Percentiles rank a stretch among this genome's conserved stretches.
Conservation (phyloP, 768 basidiomycete species). For the Lactarius hatsudake region DNA sequence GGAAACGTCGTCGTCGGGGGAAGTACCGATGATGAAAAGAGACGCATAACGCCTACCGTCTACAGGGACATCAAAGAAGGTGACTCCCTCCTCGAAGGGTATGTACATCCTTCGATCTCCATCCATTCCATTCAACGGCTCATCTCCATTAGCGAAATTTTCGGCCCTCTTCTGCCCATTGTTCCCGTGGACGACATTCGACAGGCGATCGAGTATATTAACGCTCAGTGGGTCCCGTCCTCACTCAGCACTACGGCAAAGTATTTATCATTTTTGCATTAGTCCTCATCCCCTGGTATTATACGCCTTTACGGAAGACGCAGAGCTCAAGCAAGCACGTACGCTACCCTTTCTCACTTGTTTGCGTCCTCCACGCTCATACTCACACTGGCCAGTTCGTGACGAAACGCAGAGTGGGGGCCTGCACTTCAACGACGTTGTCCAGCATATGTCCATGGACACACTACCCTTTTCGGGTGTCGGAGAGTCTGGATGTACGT, state of each 20-base stretch:
- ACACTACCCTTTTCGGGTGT: constrained; percentile 31
- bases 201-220: constrained; percentile 55
- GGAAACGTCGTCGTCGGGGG: constrained; percentile 58
- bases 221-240: constrained; percentile 41
- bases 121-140: not conserved
- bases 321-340: constrained; percentile 22
- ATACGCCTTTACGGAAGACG: constrained; percentile 26
- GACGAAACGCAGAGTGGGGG: constrained; percentile 35
- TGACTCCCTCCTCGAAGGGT: constrained; percentile 65
- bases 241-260: not conserved
- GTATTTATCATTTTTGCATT: not conserved
- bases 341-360: not conserved
- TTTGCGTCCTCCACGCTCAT: not conserved
- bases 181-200: constrained; percentile 53
- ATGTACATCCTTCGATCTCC: constrained; percentile 24
- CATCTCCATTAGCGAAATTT: constrained; percentile 53
- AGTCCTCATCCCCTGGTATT: constrained; percentile 25
- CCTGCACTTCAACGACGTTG: constrained; percentile 35
- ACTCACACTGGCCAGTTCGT: constrained; percentile 29
- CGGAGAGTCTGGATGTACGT: constrained; percentile 36
- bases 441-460: constrained; percentile 29
- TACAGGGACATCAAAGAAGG: constrained; percentile 50
- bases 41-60: constrained; percentile 58
- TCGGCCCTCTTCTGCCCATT: constrained; percentile 69
- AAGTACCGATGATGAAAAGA: constrained; percentile 36